A percentile compares a stretch with the other conserved stretches of the same genome.
Conservation (phyloP, 768 basidiomycete species). For the Suillus luteus region DNA sequence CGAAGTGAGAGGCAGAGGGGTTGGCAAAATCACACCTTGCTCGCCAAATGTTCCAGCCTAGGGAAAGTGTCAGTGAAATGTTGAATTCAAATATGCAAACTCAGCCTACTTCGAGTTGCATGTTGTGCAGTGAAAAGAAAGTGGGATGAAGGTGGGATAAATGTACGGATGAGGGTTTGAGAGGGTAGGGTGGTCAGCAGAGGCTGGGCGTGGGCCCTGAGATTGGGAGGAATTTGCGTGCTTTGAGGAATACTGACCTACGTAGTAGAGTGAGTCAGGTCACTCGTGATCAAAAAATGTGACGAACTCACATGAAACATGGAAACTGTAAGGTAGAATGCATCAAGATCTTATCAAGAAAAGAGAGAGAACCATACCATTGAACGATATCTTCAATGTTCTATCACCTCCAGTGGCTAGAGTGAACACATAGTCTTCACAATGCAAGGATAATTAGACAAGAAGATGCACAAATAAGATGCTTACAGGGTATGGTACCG, state of each 20-base stretch:
- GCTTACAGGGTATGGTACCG: too few species aligned
- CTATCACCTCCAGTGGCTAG: too few species aligned
- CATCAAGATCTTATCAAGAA: too few species aligned
- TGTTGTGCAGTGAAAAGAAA: conserved; percentile 96
- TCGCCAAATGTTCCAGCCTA: conserved; percentile 93
- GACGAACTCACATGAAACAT: conserved; percentile 63
- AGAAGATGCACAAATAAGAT: too few species aligned
- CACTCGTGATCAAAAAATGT: conserved; percentile 5
- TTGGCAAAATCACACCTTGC: conserved; percentile 84
- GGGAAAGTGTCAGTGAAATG: conserved; percentile 15
- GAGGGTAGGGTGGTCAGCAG: conserved; percentile 89
- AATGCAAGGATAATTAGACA: too few species aligned
- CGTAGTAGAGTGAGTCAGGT: conserved; percentile 6
- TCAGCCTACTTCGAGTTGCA: conserved; percentile 79
- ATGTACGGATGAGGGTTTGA: conserved; percentile 85
- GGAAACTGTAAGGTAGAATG: too few species aligned
- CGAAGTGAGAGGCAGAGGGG: conserved; percentile 87
- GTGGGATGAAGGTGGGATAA: conserved; percentile 89
- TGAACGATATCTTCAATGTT: too few species aligned
- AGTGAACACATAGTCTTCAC: too few species aligned
- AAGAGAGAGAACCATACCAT: too few species aligned
- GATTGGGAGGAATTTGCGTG: conserved; percentile 94
- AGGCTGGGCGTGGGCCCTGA: conserved; percentile 92
- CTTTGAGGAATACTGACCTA: conserved; percentile 95
- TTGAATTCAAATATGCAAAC: background rate